A percentile compares a stretch with the other conserved stretches of the same genome.
These are phyloP conservation scores for Pseudozyma tsukubaensis DNA, from an alignment of 1,284 basidiomycete species.

Conservation along the genomic window DNA sequence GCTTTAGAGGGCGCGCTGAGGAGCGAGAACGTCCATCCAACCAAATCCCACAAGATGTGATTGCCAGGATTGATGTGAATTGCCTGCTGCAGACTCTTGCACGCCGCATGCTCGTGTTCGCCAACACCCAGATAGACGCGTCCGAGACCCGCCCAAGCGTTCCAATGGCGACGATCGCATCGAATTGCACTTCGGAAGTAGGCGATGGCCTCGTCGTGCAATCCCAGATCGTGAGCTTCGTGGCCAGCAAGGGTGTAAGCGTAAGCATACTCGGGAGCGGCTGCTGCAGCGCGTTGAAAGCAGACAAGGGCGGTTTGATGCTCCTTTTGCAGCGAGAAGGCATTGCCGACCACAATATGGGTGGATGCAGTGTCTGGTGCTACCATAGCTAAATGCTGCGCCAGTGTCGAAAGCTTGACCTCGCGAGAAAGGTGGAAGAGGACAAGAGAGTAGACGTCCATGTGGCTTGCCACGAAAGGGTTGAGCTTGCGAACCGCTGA, in stretches of 20 bases:
- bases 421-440: conserved; percentile 68
- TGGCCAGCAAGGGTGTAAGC: conserved; percentile 66
- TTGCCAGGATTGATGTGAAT: conserved; percentile 57
- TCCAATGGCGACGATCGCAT: conserved; percentile 65
- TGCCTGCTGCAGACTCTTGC: conserved; percentile 58
- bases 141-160: conserved; percentile 64
- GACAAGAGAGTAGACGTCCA: conserved; percentile 66
- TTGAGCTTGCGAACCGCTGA: conserved; percentile 39
- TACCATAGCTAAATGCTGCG: conserved; percentile 56
- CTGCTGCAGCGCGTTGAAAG: conserved; percentile 61
- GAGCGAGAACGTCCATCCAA: conserved; percentile 55
- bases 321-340: conserved; percentile 64
- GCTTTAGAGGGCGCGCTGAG: conserved; percentile 34
- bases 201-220: conserved; percentile 57
- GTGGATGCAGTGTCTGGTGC: conserved; percentile 51
- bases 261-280: conserved; percentile 64
- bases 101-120: conserved; percentile 53
- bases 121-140: conserved; percentile 57
- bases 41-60: conserved; percentile 62
- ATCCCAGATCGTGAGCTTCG: conserved; percentile 62
- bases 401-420: conserved; percentile 60
- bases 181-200: conserved; percentile 63
- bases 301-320: conserved; percentile 62
- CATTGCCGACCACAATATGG: conserved; percentile 65
- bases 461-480: conserved; percentile 53